These are phyloP conservation scores for Solanum tacnaense DNA, from an alignment of 257 asterid species.

Conservation along the genomic window DNA sequence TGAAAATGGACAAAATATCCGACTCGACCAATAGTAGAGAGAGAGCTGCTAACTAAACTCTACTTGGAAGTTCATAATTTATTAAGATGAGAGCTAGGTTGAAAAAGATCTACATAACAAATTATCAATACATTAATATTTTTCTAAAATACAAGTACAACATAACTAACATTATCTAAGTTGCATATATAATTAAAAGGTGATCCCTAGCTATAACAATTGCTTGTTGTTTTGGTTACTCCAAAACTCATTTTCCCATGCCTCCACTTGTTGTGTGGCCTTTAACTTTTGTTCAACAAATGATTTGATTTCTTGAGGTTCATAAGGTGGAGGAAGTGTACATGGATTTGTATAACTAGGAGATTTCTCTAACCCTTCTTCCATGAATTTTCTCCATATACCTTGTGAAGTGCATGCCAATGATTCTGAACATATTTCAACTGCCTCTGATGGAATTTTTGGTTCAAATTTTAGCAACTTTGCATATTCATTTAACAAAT, in stretches of 20 bases:
- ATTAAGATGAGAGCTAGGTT: not conserved
- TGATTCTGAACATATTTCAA: slow-evolving; percentile 57
- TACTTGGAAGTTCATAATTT: not conserved
- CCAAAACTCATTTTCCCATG: slow-evolving; percentile 65
- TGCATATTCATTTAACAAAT: slow-evolving; percentile 62
- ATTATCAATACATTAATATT: not conserved
- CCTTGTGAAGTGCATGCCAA: slow-evolving; percentile 47
- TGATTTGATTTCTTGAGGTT: slow-evolving; percentile 28
- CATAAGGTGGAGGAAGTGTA: slow-evolving; percentile 58
- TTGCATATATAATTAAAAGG: not conserved
- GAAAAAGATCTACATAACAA: not conserved
- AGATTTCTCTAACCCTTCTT: slow-evolving; percentile 51
- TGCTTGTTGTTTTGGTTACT: slow-evolving; percentile 15
- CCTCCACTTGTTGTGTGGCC: slow-evolving; percentile 50
- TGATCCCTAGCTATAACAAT: not conserved
- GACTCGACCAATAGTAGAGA: not conserved
- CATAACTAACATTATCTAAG: not conserved
- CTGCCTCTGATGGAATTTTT: slow-evolving; percentile 36
- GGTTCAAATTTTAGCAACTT: slow-evolving; percentile 64
- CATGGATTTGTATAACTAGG: slow-evolving; percentile 59
- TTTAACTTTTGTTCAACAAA: slow-evolving; percentile 29
- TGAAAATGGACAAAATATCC: not conserved
- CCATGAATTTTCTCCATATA: slow-evolving; percentile 55
- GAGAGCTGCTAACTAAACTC: not conserved
- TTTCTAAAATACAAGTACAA: not conserved